Conservation (phyloP, 2,329 filamentous ascomycete genomes). For the Colletotrichum chlorophyti region DNA sequence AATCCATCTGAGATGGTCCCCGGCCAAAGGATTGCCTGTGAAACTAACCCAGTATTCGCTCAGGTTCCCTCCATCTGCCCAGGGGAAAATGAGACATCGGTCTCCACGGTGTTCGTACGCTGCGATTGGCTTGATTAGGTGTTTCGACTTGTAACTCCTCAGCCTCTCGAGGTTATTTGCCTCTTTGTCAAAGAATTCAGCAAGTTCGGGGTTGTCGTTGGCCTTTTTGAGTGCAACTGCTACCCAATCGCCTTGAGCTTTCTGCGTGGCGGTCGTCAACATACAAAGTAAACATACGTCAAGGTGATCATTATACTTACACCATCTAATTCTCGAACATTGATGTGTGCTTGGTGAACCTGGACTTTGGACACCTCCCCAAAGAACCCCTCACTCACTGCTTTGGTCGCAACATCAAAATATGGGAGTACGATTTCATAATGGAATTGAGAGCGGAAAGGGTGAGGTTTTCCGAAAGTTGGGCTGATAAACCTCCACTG, state of each 20-base stretch:
- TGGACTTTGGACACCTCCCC: not conserved
- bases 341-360: not conserved
- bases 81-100: slow-evolving; percentile 1
- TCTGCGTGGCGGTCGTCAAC: not conserved
- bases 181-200: not conserved
- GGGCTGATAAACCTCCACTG: not conserved
- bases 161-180: not conserved
- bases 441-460: not conserved
- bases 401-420: not conserved
- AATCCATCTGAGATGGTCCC: not conserved
- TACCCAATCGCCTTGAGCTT: not conserved
- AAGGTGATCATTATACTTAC: not conserved
- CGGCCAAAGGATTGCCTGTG: not conserved
- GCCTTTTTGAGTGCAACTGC: not conserved
- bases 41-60: not conserved
- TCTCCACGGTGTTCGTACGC: not conserved
- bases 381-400: not conserved
- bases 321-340: not conserved
- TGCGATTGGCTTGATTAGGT: slow-evolving; percentile 1
- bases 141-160: not conserved
- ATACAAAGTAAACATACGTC: not conserved
- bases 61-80: slow-evolving; percentile 9
- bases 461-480: not conserved
- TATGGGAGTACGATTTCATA: not conserved
- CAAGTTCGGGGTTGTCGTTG: not conserved